A percentile compares a stretch with the other conserved stretches of the same genome.
Evolutionary conservation across 352 stramenopile species (phyloP).

Genomic region (Globisporangium emineosum): DNA sequence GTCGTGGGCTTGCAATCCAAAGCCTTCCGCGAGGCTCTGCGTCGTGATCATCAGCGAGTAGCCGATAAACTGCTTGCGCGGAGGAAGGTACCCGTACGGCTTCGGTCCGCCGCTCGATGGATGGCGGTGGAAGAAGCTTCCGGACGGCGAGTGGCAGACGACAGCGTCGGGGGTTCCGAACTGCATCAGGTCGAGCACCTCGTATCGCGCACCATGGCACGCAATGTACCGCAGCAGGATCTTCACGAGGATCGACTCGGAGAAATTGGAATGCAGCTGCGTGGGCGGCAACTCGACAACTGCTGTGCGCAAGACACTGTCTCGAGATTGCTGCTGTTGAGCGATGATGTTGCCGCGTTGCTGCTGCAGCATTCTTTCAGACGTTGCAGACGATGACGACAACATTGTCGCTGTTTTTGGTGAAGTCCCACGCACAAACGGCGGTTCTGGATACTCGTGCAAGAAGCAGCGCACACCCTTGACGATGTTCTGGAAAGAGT

Average conservation of each 20-base stretch:
- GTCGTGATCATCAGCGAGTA: slow-evolving; percentile 82
- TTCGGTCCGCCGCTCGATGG: slow-evolving; percentile 25
- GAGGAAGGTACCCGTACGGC: slow-evolving; percentile 20
- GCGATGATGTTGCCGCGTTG: slow-evolving; percentile 19
- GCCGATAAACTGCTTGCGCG: slow-evolving; percentile 25
- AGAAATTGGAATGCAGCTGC: slow-evolving; percentile 66
- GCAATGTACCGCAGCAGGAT: slow-evolving; percentile 84
- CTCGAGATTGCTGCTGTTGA: slow-evolving; percentile 20
- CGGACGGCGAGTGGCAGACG: slow-evolving; percentile 69
- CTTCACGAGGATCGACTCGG: slow-evolving; percentile 67
- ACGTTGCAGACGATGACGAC: neutral
- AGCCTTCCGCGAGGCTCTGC: slow-evolving; percentile 41
- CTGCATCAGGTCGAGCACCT: slow-evolving; percentile 79
- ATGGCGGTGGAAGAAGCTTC: slow-evolving; percentile 77
- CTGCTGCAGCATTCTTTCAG: slow-evolving; percentile 1
- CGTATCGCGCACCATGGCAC: slow-evolving; percentile 78
- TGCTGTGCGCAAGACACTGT: slow-evolving; percentile 50
- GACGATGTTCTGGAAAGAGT: slow-evolving; percentile 74
- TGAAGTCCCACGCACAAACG: neutral
- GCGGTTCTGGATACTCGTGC: slow-evolving; percentile 43
- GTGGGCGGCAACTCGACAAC: slow-evolving; percentile 55
- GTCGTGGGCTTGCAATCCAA: slow-evolving; percentile 28
- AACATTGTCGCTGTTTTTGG: neutral
- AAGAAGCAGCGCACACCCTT: slow-evolving; percentile 78
- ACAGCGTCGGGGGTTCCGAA: slow-evolving; percentile 82